Evolutionary conservation across 805 yeast genomes (phyloP), one percentile per base, ranked within the genome.

Genomic region (Ascoidea rubescens): DNA sequence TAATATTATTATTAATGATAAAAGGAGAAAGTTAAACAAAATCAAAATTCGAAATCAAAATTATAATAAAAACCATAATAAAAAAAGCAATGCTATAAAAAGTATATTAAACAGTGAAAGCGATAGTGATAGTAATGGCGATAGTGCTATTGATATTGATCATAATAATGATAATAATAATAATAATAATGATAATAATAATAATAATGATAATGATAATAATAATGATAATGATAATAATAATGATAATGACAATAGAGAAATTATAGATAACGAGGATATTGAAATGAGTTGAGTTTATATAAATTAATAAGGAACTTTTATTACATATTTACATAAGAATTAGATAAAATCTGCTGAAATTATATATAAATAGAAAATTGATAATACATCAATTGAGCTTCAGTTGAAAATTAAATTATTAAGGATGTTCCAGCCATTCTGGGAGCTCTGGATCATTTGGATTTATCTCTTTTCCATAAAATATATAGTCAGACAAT

Each of bases 401-500:
- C 28, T 21, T 21, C 28, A 21, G 3, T 21, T 21, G 28, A 21
- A 21, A 21, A 21, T 21, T 21, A 21, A 21, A 5, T 8, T 30
- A n/a, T 51, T 55, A 65, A 56, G 68, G 68, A 58, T 68, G 63
- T 56, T 65, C 67, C 14, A 62, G 54, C 45, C 51, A 63, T 14
- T 48, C 61, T 46, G 54, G 55, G 37, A 56, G 53, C 47, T 56
- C 57, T 30, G 57, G 50, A 37, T 56, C 58, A 17, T 62, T 67
- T 46, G 60, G 65, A 6, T 66, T 62, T 62, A 74, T 73, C 54
- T 79, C 68, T 49, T 71, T 69, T 1, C 98, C 98, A 52, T 79
- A 71, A 64, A 80, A 84, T 17, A 93, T 76, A 64, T 79, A 93
- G 59, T 87, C 87, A 62, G 77, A 77, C 51, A 87, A 72, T 64